phyloP scores from a whole-genome alignment of 139 green algal species.

The Picochlorum sp. region DNA sequence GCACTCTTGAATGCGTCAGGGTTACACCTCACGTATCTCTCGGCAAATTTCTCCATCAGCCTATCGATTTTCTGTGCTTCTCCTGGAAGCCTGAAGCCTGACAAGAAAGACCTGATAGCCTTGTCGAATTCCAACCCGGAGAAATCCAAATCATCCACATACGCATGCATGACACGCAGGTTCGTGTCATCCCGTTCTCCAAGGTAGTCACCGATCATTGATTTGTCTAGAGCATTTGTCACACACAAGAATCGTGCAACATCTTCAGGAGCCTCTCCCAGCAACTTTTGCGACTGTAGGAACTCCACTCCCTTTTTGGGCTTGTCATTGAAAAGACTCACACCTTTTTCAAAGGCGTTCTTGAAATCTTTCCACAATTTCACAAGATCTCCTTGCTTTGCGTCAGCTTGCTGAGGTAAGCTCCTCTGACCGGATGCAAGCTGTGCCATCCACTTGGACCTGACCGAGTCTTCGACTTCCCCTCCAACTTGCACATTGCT shows the following conservation, averaged over 20 bases:
- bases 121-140: constrained; percentile 74
- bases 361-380: constrained; percentile 69
- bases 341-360: constrained; percentile 63
- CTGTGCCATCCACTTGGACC: constrained; percentile 21
- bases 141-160: constrained; percentile 93
- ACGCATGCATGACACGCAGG: constrained; percentile 96
- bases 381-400: constrained; percentile 34
- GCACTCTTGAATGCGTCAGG: constrained; percentile 81
- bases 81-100: constrained; percentile 70
- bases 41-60: constrained; percentile 89
- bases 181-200: constrained; percentile 84
- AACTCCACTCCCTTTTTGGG: constrained; percentile 86
- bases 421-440: constrained; percentile 10
- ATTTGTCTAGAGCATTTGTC: constrained; percentile 82
- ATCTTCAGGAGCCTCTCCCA: constrained; percentile 57
- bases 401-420: background rate
- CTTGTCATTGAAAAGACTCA: constrained; percentile 96
- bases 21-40: constrained; percentile 89
- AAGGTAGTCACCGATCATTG: constrained; percentile 91
- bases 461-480: constrained; percentile 13
- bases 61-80: constrained; percentile 89
- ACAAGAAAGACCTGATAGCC: constrained; percentile 71
- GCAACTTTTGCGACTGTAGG: constrained; percentile 70
- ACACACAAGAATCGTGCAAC: constrained; percentile 42
- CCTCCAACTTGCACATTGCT: constrained; percentile 1